Base-by-base conservation (phyloP, 108 stramenopile species). In the Skeletonema grethae region DNA sequence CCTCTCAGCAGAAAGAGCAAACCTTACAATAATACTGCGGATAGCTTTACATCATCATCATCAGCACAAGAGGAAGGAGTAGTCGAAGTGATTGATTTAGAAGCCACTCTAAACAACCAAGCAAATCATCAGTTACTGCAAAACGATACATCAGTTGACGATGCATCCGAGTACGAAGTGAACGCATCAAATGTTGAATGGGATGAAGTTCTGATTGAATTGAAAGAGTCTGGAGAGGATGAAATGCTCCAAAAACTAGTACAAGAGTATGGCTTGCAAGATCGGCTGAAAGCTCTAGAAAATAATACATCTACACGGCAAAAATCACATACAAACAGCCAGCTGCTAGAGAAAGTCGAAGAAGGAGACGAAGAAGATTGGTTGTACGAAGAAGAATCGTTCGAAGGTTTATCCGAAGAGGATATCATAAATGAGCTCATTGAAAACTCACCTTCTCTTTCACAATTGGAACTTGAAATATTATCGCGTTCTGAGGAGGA, bases 1-100 rank as follows among this genome's bases (percentile, higher is more conserved):
- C 77, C 76, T 24, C 60, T 67, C 16, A 57, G 56, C 0, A 32
- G 18, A 13, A 64, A 8, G 28, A 39, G 46, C 35, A 45, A 48
- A 13, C 2, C 6, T 45, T 48, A 45, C 1, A 38, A 35, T 7
- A 38, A 35, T 7, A 8, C 11, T 22, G 22, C 35, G 10, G 41
- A 43, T 3, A 43, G 2, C 15, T 43, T 15, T 3, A 43, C 3
- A 43, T 43, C 41, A 43, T 15, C 41, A 43, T 0, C 41, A n/a
- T 3, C 41, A 53, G 50, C 18, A 48, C 36, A 43, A 43, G 69
- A 65, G 10, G 58, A 48, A 31, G 79, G 65, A 36, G 68, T 64
- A 59, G 73, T 80, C 34, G 72, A 80, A 59, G 68, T 80, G 0
- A 72, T 80, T 60, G 79, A 80, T 69, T 36, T 80, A 39, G 79